These are phyloP conservation scores for Golubevia sp. DNA, from an alignment of 1,284 basidiomycete genomes.

Conservation along the genomic window DNA sequence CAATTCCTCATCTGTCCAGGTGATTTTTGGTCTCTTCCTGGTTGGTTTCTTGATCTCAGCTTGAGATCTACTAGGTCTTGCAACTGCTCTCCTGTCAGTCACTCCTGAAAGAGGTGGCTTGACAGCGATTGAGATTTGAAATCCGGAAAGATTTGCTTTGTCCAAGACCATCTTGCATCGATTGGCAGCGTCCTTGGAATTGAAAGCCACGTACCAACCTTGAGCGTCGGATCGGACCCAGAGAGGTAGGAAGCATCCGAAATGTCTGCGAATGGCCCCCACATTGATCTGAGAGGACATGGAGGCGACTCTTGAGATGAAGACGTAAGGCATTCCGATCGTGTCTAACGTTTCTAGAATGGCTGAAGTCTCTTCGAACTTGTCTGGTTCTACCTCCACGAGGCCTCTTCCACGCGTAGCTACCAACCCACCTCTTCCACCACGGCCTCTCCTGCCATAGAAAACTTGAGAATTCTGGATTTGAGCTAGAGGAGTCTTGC, in stretches of 20 bases:
- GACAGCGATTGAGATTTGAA: constrained; percentile 29
- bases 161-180: constrained; percentile 33
- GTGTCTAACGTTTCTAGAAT: constrained; percentile 17
- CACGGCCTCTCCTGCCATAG: constrained; percentile 2
- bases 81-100: neutral
- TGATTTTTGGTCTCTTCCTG: constrained; percentile 61
- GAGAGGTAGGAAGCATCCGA: constrained; percentile 26
- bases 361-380: constrained; percentile 8
- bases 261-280: constrained; percentile 29
- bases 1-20: constrained; percentile 70
- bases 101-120: constrained; percentile 7
- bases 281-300: constrained; percentile 23
- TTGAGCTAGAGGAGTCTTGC: constrained; percentile 5
- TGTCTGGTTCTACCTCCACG: constrained; percentile 16
- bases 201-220: constrained; percentile 60
- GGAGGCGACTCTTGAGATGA: constrained; percentile 20
- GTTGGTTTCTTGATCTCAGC: constrained; percentile 10
- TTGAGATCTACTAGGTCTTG: neutral
- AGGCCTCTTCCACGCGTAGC: too few species aligned
- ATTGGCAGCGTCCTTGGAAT: constrained; percentile 12
- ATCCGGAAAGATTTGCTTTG: constrained; percentile 20
- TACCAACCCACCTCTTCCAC: constrained; percentile 11
- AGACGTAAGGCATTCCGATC: constrained; percentile 27
- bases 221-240: constrained; percentile 46
- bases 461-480: constrained; percentile 14